Evolutionary conservation across 2,329 filamentous ascomycete species (phyloP), one percentile per base, ranked within the genome.

Genomic region (Dothistroma septosporum): DNA sequence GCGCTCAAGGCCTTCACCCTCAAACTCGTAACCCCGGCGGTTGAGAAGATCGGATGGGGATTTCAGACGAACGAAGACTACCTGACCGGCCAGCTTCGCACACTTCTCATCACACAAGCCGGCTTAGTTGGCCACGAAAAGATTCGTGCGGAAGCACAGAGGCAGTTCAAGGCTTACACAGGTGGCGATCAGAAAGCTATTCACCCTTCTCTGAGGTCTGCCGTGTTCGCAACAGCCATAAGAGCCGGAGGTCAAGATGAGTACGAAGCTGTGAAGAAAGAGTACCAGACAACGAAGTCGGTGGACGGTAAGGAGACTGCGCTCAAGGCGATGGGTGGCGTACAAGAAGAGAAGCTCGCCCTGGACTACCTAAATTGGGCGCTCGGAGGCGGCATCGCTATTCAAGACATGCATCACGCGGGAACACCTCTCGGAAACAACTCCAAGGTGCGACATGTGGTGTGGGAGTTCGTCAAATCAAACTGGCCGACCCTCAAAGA

Each of bases 261-360:
- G 57, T 88, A 85, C 66, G 83, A 89, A 31, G 83, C 87, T 8
- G 83, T 99, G 58, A 91, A 93, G 79, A 85, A 91, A 58, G 92
- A 97, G 74, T 97, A 91, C 82, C 82, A 86, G 64, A 87, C 81
- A 55, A 94, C 91, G 12, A 88, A 88, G 56, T 91, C 92, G 8
- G 87, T 97, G 41, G 94, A 97, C 70, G 92, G 92, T 69, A 95
- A 92, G 76, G 92, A 96, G 68, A 89, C 96, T 65, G 89, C 86
- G 66, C 83, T 97, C 2, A 80, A 84, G 41, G 85, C 89, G 4
- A 83, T 99, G 49, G 91, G 92, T 35, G 85, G 87, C 44, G 86
- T 89, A 21, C 87, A 88, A 68, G 85, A 91, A 58, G 73, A 80
- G 0, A 83, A 86, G 10, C 79, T 97, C 32, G 86, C 95, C 49